Percentiles rank a stretch among this genome's conserved stretches.
Conservation (phyloP, 2,329 filamentous ascomycete species). For the Trichoderma sp. region DNA sequence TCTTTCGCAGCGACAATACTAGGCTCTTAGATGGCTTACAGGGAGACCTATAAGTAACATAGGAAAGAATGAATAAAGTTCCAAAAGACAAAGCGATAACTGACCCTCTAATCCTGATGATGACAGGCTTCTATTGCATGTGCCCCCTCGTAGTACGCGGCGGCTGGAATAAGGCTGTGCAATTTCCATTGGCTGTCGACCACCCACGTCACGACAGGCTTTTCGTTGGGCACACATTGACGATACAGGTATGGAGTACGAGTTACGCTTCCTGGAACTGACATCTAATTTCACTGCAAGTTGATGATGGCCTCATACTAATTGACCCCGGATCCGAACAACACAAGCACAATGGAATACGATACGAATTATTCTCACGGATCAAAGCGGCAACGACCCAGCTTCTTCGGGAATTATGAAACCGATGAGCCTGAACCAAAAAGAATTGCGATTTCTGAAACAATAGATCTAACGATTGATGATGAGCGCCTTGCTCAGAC, state of each 20-base stretch:
- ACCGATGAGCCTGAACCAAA: too few relatives aligned
- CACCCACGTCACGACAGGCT: not conserved
- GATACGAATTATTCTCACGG: not conserved
- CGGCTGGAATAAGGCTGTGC: not conserved
- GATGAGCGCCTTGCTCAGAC: not conserved
- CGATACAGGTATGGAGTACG: not conserved
- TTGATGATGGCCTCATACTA: not conserved
- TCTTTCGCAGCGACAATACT: not conserved
- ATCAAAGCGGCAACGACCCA: not conserved
- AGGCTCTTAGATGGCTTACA: not conserved
- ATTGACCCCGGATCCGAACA: not conserved
- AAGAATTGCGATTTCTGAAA: not conserved
- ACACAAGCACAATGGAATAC: not conserved
- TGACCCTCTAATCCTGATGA: not conserved
- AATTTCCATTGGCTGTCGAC: not conserved
- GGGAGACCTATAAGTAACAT: not conserved
- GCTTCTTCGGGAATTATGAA: rapidly evolving
- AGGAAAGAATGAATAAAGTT: not conserved
- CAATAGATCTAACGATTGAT: not conserved
- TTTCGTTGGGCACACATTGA: not conserved
- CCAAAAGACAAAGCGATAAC: not conserved
- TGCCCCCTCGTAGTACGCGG: too few relatives aligned
- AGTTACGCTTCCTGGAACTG: not conserved
- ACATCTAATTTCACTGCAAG: not conserved
- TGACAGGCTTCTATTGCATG: not conserved